Evolutionary conservation across 2,329 filamentous ascomycete species (phyloP), one percentile per base, ranked within the genome.

Genomic region (Ceratocystis variospora): DNA sequence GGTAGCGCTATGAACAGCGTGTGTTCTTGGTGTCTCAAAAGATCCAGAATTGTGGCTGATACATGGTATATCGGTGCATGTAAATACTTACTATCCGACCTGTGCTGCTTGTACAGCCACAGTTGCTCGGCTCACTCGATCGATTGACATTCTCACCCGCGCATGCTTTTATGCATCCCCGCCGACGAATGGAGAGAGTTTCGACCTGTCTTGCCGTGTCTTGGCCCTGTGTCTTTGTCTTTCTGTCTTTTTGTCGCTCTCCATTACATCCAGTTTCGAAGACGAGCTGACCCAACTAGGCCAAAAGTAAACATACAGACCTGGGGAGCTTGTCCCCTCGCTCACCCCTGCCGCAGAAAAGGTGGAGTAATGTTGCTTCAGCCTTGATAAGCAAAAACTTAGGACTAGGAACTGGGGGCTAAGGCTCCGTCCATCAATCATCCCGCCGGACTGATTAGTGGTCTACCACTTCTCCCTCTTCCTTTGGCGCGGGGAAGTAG

Each of bases 41-140:
- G 55, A 37, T 59, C 55, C 55, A 59, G 55, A 59, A 59, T 59
- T 59, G 55, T 59, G 55, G 55, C 55, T 59, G 55, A 59, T 59
- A 59, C 55, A 59, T 59, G 55, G 17, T n/a, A 31, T 33, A 59
- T 37, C 7, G 55, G 55, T 59, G 55, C 28, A n/a, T 37, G 25
- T 59, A 59, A 28, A n/a, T n/a, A 37, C 15, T 37, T 37, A 10
- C n/a, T 59, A 59, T 31, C 55, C 22, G 19, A 25, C 48, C 48
- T 53, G 48, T 53, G 48, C 48, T 53, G 48, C 8, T 53, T 59
- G 55, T 59, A 59, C 55, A 59, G 55, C 55, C 55, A 59, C 55
- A 59, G 10, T 37, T 31, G 8, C 55, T 59, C 55, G 55, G 55
- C 55, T 59, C 55, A 59, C 55, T 31, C 55, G 15, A 37, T n/a